phyloP scores from a whole-genome alignment of 257 asterid species.

The Fraxinus anomala region DNA sequence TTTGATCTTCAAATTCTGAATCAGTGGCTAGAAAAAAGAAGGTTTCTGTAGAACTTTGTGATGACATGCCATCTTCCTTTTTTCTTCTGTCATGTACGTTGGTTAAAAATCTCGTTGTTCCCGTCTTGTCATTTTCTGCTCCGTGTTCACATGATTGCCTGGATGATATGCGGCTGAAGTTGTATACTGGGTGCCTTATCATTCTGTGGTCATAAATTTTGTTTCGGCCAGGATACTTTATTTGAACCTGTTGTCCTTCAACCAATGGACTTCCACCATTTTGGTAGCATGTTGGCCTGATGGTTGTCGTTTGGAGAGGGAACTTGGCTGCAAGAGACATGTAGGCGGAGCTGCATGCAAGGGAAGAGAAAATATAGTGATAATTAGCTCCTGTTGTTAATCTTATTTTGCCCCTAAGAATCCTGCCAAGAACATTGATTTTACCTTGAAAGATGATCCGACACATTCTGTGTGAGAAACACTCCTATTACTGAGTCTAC shows the following conservation, averaged over 20 bases:
- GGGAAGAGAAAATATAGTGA: constrained; percentile 18
- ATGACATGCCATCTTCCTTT: constrained; percentile 39
- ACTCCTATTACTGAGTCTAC: constrained; percentile 98
- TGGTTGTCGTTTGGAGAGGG: constrained; percentile 47
- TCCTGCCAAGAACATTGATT: neutral
- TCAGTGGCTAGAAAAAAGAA: constrained; percentile 38
- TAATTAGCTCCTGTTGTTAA: constrained; percentile 19
- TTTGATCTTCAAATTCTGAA: constrained; percentile 41
- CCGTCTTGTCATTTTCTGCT: constrained; percentile 21
- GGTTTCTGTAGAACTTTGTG: constrained; percentile 42
- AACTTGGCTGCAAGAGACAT: constrained; percentile 89
- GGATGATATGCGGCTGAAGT: constrained; percentile 27
- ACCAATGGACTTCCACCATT: constrained; percentile 34
- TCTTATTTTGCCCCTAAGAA: constrained; percentile 6
- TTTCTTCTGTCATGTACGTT: constrained; percentile 28
- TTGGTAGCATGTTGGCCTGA: constrained; percentile 26
- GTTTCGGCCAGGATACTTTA: constrained; percentile 42
- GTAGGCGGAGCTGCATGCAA: constrained; percentile 82
- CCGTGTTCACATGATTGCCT: constrained; percentile 27
- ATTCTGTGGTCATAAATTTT: constrained; percentile 31
- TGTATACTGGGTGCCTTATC: constrained; percentile 25
- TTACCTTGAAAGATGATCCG: constrained; percentile 98
- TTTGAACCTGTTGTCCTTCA: constrained; percentile 49
- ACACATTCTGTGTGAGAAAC: constrained; percentile 93
- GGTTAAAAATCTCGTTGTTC: constrained; percentile 20